Percentiles rank a stretch among this genome's conserved stretches.
phyloP scores from a whole-genome alignment of 1,284 basidiomycete genomes.

The Rhodotorula mucilaginosa region DNA sequence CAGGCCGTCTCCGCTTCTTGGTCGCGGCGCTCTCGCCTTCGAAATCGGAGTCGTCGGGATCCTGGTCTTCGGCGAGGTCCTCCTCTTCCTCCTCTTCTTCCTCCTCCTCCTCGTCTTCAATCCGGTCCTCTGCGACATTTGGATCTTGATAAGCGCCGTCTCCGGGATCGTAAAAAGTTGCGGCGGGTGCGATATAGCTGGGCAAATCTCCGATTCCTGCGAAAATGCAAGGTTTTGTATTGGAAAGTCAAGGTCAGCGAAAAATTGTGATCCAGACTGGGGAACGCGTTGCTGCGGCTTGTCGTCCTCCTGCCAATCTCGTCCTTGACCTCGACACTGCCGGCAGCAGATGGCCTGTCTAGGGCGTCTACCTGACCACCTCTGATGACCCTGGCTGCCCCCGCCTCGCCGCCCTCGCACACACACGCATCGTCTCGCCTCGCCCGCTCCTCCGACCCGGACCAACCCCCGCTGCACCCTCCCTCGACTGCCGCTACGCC shows the following conservation, averaged over 20 bases:
- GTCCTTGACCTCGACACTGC: neutral
- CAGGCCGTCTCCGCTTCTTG: slow-evolving; percentile 2
- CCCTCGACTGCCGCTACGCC: too few relatives aligned
- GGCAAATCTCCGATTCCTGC: neutral
- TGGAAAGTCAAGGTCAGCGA: neutral
- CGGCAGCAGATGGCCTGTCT: neutral
- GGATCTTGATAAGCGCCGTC: slow-evolving; percentile 14
- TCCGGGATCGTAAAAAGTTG: neutral
- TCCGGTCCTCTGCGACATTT: slow-evolving; percentile 15
- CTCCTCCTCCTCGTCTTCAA: slow-evolving; percentile 22
- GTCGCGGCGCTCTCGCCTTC: slow-evolving; percentile 1
- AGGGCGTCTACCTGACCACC: too few relatives aligned
- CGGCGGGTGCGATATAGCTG: neutral
- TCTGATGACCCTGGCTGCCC: too few relatives aligned
- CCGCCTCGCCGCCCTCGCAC: too few relatives aligned
- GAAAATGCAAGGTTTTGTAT: neutral
- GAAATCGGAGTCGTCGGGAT: slow-evolving; percentile 12
- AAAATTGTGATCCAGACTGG: neutral
- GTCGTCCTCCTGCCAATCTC: neutral
- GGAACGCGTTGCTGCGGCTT: neutral
- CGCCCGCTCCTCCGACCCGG: too few relatives aligned
- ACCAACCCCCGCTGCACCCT: too few relatives aligned
- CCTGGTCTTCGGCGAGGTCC: slow-evolving; percentile 15
- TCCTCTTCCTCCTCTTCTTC: slow-evolving; percentile 24
- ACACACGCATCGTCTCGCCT: too few relatives aligned